Conservation (phyloP, 1,284 basidiomycete species). For the Melampsora larici-populina region DNA sequence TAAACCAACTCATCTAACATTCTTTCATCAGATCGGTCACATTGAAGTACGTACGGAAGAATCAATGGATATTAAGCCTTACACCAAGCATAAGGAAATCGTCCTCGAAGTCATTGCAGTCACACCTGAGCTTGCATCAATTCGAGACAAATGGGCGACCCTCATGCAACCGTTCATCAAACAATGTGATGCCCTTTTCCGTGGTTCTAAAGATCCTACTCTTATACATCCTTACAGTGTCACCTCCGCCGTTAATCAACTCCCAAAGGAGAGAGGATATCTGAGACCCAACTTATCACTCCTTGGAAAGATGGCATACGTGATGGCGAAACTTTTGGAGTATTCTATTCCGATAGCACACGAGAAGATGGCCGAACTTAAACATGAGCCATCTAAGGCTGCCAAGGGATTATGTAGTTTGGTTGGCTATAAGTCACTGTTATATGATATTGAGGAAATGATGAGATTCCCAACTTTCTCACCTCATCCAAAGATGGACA, state of each 20-base stretch:
- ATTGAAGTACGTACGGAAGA: conserved; percentile 93
- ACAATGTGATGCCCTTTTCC: conserved; percentile 43
- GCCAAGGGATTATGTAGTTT: conserved; percentile 58
- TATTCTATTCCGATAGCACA: conserved; percentile 50
- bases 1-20: neutral
- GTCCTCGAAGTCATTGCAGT: conserved; percentile 48
- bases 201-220: conserved; percentile 35
- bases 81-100: conserved; percentile 74
- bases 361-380: conserved; percentile 55
- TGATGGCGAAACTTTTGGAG: conserved; percentile 45
- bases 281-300: conserved; percentile 21
- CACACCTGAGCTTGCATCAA: conserved; percentile 46
- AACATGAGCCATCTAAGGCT: conserved; percentile 54
- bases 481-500: conserved; percentile 89
- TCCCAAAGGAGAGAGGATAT: conserved; percentile 23
- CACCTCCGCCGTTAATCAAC: conserved; percentile 5
- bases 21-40: conserved; percentile 65
- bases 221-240: conserved; percentile 31
- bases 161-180: conserved; percentile 51
- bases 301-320: conserved; percentile 44
- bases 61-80: conserved; percentile 79
- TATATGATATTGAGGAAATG: conserved; percentile 64
- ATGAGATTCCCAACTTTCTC: conserved; percentile 58
- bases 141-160: conserved; percentile 52
- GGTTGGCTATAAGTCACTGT: conserved; percentile 63